These are phyloP conservation scores for Helicocarpus griseus DNA, from an alignment of 2,329 filamentous ascomycete species.

Conservation along the genomic window DNA sequence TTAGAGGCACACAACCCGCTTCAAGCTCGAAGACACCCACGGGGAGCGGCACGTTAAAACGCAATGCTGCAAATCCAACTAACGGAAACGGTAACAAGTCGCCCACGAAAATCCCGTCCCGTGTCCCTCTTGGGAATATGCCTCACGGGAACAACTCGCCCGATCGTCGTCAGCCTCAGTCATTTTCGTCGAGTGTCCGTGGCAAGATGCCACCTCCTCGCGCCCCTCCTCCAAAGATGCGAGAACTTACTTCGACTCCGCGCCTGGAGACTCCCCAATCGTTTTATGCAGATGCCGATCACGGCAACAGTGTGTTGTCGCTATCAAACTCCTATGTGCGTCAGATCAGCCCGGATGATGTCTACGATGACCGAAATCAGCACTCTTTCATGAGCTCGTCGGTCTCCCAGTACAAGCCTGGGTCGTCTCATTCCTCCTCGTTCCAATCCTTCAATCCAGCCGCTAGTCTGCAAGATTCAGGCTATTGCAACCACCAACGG, in stretches of 20 bases:
- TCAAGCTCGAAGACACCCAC: slow-evolving; percentile 40
- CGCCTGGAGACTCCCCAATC: slow-evolving; percentile 26
- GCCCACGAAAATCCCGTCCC: slow-evolving; percentile 40
- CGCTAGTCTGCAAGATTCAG: slow-evolving; percentile 23
- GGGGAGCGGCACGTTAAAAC: slow-evolving; percentile 29
- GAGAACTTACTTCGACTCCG: slow-evolving; percentile 59
- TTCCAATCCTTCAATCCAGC: slow-evolving; percentile 34
- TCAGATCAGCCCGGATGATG: slow-evolving; percentile 64
- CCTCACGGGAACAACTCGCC: slow-evolving; percentile 61
- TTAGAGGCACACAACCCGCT: slow-evolving; percentile 32
- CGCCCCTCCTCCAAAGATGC: slow-evolving; percentile 84
- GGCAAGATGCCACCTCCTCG: slow-evolving; percentile 46
- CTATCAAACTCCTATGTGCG: slow-evolving; percentile 40
- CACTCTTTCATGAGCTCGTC: slow-evolving; percentile 38
- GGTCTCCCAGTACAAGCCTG: slow-evolving; percentile 29
- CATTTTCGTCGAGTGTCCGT: slow-evolving; percentile 33
- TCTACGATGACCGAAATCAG: slow-evolving; percentile 61
- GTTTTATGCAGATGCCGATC: slow-evolving; percentile 31
- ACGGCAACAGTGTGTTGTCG: slow-evolving; percentile 41
- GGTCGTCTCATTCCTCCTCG: slow-evolving; percentile 32
- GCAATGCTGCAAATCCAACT: slow-evolving; percentile 18
- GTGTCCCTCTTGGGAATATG: slow-evolving; percentile 38
- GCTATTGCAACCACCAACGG: slow-evolving; percentile 19
- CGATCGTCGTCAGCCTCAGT: slow-evolving; percentile 50
- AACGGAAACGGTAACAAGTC: slow-evolving; percentile 24